A percentile compares a stretch with the other conserved stretches of the same genome.
Evolutionary conservation across 768 basidiomycete species (phyloP).

Genomic region (Podaxis sp.): DNA sequence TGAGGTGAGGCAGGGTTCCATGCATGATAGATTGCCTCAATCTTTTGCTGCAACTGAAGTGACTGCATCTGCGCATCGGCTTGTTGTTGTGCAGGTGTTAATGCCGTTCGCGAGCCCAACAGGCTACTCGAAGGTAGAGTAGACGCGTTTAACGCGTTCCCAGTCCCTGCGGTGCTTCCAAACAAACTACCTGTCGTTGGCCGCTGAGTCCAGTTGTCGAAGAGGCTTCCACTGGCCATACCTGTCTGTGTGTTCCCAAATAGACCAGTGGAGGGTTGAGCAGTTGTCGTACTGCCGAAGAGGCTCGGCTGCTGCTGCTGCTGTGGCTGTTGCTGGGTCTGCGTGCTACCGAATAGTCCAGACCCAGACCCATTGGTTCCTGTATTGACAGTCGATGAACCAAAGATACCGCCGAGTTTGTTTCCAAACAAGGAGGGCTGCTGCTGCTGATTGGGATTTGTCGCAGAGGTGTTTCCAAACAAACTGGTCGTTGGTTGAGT

Average conservation of each 20-base stretch:
- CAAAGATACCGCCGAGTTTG: conserved; percentile 26
- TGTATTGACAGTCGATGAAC: conserved; percentile 21
- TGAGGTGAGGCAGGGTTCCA: conserved; percentile 70
- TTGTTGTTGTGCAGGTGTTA: conserved; percentile 42
- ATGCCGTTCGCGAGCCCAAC: conserved; percentile 37
- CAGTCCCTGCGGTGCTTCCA: conserved; percentile 28
- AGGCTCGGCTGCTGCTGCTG: conserved; percentile 14
- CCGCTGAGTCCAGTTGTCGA: conserved; percentile 28
- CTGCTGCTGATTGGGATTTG: conserved; percentile 18
- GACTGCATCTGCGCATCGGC: conserved; percentile 65
- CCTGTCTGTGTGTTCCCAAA: conserved; percentile 23
- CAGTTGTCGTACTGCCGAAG: conserved; percentile 32
- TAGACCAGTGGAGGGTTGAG: conserved; percentile 18
- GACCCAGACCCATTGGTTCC: conserved; percentile 15
- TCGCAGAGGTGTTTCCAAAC: conserved; percentile 17
- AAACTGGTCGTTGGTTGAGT: conserved; percentile 12
- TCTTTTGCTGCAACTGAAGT: conserved; percentile 49
- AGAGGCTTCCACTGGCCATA: neutral
- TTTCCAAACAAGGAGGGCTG: conserved; percentile 26
- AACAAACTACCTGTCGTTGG: conserved; percentile 1
- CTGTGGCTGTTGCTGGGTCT: conserved; percentile 14
- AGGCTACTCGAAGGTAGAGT: conserved; percentile 33
- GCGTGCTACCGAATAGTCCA: conserved; percentile 19
- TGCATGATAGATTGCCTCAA: conserved; percentile 63
- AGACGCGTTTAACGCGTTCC: conserved; percentile 28